Base-by-base conservation (phyloP, 1,284 basidiomycete genomes). In the Mycosarcoma maydis region DNA sequence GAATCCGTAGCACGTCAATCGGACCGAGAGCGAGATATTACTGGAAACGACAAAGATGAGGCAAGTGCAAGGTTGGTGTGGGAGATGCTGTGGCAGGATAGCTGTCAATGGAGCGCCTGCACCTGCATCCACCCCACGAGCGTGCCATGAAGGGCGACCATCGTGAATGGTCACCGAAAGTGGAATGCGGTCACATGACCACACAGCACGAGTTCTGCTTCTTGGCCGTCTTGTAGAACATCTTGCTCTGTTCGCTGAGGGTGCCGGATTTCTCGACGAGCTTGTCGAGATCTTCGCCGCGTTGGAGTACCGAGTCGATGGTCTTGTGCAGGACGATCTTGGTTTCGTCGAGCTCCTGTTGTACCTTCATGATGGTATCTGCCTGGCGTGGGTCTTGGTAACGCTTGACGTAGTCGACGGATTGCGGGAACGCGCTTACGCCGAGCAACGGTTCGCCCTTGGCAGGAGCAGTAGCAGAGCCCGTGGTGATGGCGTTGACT, bases 341-440 rank as follows among this genome's bases (percentile, higher is more conserved):
- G 8, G 96, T 98, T 85, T 99, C 96, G 81, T 99, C 96, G 43
- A 99, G 84, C 82, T 99, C 96, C 82, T 94, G 90, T 83, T 99
- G 96, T 16, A 99, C 96, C 77, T 90, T 89, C 94, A 98, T 95
- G 80, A 99, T 98, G 17, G 92, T 90, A 84, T 99, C 96, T 5
- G 96, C 96, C 84, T 98, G 94, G 68, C 90, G 88, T 8, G 96
- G 96, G 83, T 99, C 96, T 85, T 99, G 96, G 84, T 97, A 98
- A 84, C 95, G 94, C 81, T 88, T 85, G 44, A 98, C 84, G 83
- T 94, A 98, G 16, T 87, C 87, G 47, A 88, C 86, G 69, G 93
- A 86, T 54, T 91, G 84, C 0, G 85, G 73, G 81, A 83, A 76
- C 16, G 68, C 75, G 75, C 56, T 73, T 3, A 50, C n/a, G 14